phyloP scores from a whole-genome alignment of 2,329 filamentous ascomycete species.

The Hymenoscyphus repandus region DNA sequence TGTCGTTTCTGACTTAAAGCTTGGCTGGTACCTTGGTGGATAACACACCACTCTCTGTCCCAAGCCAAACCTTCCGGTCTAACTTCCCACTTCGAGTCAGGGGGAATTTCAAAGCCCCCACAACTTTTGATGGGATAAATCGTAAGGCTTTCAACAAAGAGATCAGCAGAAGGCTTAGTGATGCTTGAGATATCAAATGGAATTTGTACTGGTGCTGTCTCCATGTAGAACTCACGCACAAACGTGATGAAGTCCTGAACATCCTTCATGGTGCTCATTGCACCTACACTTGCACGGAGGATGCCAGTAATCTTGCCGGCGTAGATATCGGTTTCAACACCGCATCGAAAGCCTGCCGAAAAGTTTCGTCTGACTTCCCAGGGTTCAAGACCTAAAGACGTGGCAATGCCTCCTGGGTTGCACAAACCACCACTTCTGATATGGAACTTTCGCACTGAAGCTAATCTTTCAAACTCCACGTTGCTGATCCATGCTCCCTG shows the following conservation, averaged over 20 bases:
- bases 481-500: conserved; percentile 72
- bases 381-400: conserved; percentile 64
- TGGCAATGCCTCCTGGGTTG: conserved; percentile 82
- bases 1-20: conserved; percentile 86
- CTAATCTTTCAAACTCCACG: conserved; percentile 81
- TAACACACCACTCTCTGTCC: conserved; percentile 95
- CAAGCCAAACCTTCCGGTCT: conserved; percentile 78
- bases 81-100: conserved; percentile 65
- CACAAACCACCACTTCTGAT: conserved; percentile 85
- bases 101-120: conserved; percentile 67
- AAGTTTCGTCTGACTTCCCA: conserved; percentile 85
- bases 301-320: conserved; percentile 83
- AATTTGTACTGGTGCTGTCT: conserved; percentile 8
- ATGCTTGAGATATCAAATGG: neutral
- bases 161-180: neutral
- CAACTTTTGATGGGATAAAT: conserved; percentile 97
- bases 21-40: conserved; percentile 79
- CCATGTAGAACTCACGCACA: conserved; percentile 58
- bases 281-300: conserved; percentile 78
- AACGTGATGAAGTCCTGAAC: conserved; percentile 68
- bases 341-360: conserved; percentile 78
- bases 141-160: conserved; percentile 58
- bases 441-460: conserved; percentile 72
- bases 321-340: conserved; percentile 74
- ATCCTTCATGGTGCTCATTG: conserved; percentile 79